phyloP scores from a whole-genome alignment of 2,329 filamentous ascomycete species.

The Penicillium sp. region DNA sequence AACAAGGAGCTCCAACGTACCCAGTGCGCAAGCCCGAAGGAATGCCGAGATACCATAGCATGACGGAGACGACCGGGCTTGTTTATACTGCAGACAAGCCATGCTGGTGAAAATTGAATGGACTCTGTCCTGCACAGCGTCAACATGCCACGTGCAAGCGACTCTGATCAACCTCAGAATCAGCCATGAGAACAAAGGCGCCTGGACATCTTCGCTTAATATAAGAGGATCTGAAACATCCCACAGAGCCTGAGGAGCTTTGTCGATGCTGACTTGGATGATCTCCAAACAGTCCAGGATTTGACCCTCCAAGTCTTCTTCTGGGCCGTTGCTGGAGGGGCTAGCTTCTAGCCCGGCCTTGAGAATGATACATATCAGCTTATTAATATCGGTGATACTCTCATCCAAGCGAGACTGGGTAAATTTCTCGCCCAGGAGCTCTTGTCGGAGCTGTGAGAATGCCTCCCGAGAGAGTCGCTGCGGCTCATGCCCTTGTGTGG shows the following conservation, averaged over 20 bases:
- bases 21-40: conserved; percentile 41
- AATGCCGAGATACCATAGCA: conserved; percentile 38
- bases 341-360: conserved; percentile 71
- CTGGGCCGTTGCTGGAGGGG: conserved; percentile 65
- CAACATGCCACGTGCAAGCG: conserved; percentile 47
- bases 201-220: conserved; percentile 53
- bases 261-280: conserved; percentile 72
- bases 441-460: conserved; percentile 73
- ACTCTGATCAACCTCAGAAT: conserved; percentile 57
- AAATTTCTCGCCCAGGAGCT: conserved; percentile 56
- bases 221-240: conserved; percentile 66
- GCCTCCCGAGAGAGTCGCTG: conserved; percentile 71
- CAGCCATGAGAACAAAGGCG: conserved; percentile 59
- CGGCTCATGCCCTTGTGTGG: conserved; percentile 64
- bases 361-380: conserved; percentile 81
- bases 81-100: conserved; percentile 38
- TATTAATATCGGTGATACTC: conserved; percentile 76
- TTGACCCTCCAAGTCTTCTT: conserved; percentile 46
- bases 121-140: conserved; percentile 45
- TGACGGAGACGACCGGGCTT: conserved; percentile 35
- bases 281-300: conserved; percentile 74
- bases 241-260: conserved; percentile 69
- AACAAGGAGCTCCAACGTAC: conserved; percentile 35
- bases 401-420: conserved; percentile 59
- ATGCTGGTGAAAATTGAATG: conserved; percentile 42